Conservation (phyloP, 129 eudicot species). For the Kitagawia praeruptora region DNA sequence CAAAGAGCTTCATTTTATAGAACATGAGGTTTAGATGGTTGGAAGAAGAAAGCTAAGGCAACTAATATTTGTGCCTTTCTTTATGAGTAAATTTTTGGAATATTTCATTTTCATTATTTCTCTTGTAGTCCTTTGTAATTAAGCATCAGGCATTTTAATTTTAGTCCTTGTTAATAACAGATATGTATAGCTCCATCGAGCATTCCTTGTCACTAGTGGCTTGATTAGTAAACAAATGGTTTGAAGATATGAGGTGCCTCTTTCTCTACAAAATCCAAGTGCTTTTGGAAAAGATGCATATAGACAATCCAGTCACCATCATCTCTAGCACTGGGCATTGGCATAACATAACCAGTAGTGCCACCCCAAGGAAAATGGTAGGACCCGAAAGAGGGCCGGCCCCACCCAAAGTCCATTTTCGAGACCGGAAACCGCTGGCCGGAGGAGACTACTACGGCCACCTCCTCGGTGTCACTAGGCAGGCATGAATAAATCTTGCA, state of each 20-base stretch:
- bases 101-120: not conserved
- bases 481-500: conserved; percentile 12
- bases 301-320: conserved; percentile 82
- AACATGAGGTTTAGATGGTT: not conserved
- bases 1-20: not conserved
- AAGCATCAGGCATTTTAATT: no score
- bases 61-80: not conserved
- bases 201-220: no score
- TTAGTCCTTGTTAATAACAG: no score
- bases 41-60: not conserved
- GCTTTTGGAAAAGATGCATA: conserved; percentile 43
- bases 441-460: conserved; percentile 66
- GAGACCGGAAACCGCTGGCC: conserved; percentile 60
- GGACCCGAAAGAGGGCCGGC: conserved; percentile 58
- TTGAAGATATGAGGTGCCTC: conserved; percentile 43
- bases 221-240: conserved; percentile 17
- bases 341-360: conserved; percentile 69
- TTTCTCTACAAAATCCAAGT: conserved; percentile 59
- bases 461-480: not conserved
- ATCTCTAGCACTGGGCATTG: conserved; percentile 42
- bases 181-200: no score
- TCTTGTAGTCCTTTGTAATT: no score
- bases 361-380: conserved; percentile 85
- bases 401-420: conserved; percentile 68
- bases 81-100: not conserved